These are phyloP conservation scores for Salix brachista DNA, from an alignment of 345 rosid species.

Conservation along the genomic window DNA sequence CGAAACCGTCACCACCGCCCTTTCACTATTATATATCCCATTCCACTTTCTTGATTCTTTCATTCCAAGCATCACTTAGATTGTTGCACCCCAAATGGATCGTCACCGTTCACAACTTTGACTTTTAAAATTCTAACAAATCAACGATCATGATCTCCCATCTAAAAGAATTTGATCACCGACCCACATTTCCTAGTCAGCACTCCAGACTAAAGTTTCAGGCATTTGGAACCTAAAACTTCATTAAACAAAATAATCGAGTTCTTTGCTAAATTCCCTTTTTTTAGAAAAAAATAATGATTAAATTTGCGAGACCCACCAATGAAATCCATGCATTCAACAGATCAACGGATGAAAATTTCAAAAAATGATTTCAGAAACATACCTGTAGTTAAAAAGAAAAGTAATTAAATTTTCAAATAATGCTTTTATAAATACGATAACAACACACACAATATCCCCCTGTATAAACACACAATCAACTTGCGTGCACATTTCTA, in stretches of 20 bases:
- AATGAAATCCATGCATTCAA: neutral
- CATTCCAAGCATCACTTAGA: neutral
- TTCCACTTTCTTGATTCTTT: neutral
- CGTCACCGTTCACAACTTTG: neutral
- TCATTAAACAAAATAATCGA: neutral
- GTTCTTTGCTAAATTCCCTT: neutral
- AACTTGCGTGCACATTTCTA: constrained; percentile 17
- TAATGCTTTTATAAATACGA: no score
- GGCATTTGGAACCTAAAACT: neutral
- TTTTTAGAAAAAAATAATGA: neutral
- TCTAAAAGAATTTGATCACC: neutral
- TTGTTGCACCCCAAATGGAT: neutral
- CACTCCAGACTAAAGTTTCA: neutral
- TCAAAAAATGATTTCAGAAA: neutral
- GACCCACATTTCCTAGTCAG: neutral
- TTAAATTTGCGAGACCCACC: neutral
- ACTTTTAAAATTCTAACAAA: neutral
- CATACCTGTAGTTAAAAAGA: no score
- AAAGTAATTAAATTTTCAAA: no score
- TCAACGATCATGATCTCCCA: neutral
- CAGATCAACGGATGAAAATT: neutral
- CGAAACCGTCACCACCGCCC: neutral
- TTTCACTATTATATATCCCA: neutral
- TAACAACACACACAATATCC: no score
- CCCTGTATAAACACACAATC: neutral